A percentile compares a stretch with the other conserved stretches of the same genome.
Conservation (phyloP, 78 protist genomes). For the Guillardia theta region DNA sequence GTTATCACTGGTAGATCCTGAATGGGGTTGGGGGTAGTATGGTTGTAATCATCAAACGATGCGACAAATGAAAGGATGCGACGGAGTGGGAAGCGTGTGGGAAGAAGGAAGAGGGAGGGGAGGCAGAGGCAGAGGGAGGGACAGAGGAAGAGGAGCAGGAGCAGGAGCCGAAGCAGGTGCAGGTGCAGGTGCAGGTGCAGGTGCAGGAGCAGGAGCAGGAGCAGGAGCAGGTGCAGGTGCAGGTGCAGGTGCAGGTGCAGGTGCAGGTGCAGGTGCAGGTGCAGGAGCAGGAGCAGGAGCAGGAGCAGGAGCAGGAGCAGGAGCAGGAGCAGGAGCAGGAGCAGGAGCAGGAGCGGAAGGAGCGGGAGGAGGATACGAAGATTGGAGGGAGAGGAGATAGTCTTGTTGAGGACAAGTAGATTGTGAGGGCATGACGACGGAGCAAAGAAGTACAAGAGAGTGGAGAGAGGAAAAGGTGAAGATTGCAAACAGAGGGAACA, state of each 20-base stretch:
- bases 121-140: not conserved
- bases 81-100: not conserved
- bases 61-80: not conserved
- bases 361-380: not conserved
- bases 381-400: not conserved
- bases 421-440: not conserved
- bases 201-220: not conserved
- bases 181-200: not conserved
- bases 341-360: not conserved
- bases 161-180: not conserved
- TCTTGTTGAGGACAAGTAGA: not conserved
- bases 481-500: too few relatives aligned
- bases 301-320: not conserved
- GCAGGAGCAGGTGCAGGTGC: not conserved
- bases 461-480: not conserved
- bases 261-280: not conserved
- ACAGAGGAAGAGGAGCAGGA: not conserved
- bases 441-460: not conserved
- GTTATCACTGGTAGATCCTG: too few relatives aligned
- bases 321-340: too few relatives aligned
- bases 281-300: not conserved
- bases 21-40: not conserved
- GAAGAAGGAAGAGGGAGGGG: not conserved
- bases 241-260: not conserved
- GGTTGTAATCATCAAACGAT: not conserved